Base-by-base conservation (phyloP, 2,329 filamentous ascomycete species). In the Cercospora sp. region DNA sequence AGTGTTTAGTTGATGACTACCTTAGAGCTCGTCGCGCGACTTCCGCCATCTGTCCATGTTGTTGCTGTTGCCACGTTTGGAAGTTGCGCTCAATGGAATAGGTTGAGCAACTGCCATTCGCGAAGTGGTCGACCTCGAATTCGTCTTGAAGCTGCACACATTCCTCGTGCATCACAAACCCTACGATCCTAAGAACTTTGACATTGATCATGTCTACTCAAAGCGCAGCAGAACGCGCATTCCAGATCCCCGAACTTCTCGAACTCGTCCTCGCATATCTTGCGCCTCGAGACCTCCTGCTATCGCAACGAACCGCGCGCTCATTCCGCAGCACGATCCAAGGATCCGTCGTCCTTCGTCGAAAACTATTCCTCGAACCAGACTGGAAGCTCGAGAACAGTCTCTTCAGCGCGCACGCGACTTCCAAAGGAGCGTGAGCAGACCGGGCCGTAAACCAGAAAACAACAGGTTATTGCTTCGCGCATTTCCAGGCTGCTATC, bases 191-290 rank as follows among this genome's bases (percentile, higher is more conserved):
- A 24, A 24, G 24, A 24, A 24, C 24, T 24, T 24, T 21, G 49
- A 13, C 3, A 12, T 51, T 12, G 49, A 30, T 43, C 30, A 49
- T 49, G 59, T 26, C 40, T 12, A 9, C 61, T 9, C 61, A 55
- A 59, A 62, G 30, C 28, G n/a, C 67, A 57, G 21, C 40, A 16
- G 6, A 40, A 16, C 68, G 64, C 37, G 77, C 80, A 53, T 69
- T 81, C 67, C 60, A 72, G 34, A 75, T 79, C 5, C 78, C 79
- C 28, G 80, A 81, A 70, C 77, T 81, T 66, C 76, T 81, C 63
- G 79, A 80, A 71, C 60, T 75, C 45, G 76, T 81, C 69, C 77
- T 81, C 28, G 63, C 71, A 8, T 66, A 78, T 18, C 76, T 81
- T 2, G 68, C 69, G 32, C 71, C 68, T 5, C 72, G 74, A 68